Percentiles rank a stretch among this genome's conserved stretches.
These are phyloP conservation scores for Stephanodiscus triporus DNA, from an alignment of 108 stramenopile genomes.

Conservation along the genomic window DNA sequence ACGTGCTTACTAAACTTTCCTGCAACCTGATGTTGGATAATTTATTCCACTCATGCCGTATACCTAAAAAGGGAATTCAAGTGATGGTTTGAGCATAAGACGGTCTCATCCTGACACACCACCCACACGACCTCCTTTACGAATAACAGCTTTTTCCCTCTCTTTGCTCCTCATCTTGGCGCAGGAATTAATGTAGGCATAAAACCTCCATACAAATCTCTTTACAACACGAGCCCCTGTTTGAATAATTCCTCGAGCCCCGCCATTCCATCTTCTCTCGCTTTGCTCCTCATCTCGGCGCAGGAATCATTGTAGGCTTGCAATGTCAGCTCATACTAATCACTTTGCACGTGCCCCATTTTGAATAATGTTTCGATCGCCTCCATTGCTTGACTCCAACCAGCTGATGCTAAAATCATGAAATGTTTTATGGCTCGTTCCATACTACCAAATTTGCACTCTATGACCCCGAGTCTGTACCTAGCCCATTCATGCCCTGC, in stretches of 20 bases:
- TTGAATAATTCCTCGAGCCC: neutral
- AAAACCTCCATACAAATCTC: neutral
- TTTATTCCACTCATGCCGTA: too few relatives aligned
- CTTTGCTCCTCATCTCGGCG: neutral
- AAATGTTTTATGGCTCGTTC: conserved; percentile 15
- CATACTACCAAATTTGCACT: neutral
- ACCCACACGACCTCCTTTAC: neutral
- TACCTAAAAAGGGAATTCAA: too few relatives aligned
- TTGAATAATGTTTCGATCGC: neutral
- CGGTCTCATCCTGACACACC: too few relatives aligned
- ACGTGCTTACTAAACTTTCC: too few relatives aligned
- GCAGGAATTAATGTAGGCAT: neutral
- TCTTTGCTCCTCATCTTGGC: neutral
- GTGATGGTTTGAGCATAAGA: too few relatives aligned
- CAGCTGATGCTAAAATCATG: conserved; percentile 15
- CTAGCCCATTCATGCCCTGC: conserved; percentile 12
- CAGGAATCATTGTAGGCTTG: neutral
- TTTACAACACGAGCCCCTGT: neutral
- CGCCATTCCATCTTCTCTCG: neutral
- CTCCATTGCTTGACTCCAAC: neutral
- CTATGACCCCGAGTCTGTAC: conserved; percentile 7
- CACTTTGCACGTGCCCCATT: neutral
- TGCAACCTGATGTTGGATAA: too few relatives aligned
- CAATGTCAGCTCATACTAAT: neutral
- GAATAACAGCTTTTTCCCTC: neutral